Conservation (phyloP, 2,329 filamentous ascomycete genomes). For the Albifimbria verrucaria region DNA sequence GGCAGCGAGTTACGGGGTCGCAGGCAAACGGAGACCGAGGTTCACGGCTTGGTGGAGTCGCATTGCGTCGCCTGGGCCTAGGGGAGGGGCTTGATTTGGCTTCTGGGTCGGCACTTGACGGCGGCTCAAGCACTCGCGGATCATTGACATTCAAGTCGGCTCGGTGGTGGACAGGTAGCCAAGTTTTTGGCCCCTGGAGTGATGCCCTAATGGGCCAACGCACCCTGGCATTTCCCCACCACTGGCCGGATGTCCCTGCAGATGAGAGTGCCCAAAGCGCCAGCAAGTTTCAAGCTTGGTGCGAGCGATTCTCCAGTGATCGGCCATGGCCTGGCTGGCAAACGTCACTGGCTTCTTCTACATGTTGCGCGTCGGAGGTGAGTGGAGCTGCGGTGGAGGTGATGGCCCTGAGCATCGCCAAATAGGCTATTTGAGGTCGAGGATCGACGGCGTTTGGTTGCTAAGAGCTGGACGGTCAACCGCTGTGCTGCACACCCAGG, state of each 20-base stretch:
- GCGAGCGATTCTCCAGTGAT: too few relatives aligned
- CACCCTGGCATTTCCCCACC: background rate
- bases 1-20: too few relatives aligned
- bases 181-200: background rate
- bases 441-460: too few relatives aligned
- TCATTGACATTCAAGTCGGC: background rate
- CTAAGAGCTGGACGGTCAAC: too few relatives aligned
- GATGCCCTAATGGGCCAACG: background rate
- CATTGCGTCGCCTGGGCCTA: background rate
- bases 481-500: too few relatives aligned
- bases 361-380: background rate
- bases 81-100: background rate
- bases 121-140: background rate
- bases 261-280: too few relatives aligned
- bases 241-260: background rate
- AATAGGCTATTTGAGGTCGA: background rate
- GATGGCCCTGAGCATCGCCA: background rate
- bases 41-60: background rate
- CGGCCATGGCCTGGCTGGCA: too few relatives aligned
- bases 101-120: background rate
- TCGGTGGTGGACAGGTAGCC: background rate
- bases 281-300: background rate
- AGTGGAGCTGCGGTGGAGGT: background rate
- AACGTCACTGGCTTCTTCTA: too few relatives aligned
- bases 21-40: background rate